A percentile compares a stretch with the other conserved stretches of the same genome.
Conservation (phyloP, 1,139 yeast species). For the Groenewaldozyma sp. region DNA sequence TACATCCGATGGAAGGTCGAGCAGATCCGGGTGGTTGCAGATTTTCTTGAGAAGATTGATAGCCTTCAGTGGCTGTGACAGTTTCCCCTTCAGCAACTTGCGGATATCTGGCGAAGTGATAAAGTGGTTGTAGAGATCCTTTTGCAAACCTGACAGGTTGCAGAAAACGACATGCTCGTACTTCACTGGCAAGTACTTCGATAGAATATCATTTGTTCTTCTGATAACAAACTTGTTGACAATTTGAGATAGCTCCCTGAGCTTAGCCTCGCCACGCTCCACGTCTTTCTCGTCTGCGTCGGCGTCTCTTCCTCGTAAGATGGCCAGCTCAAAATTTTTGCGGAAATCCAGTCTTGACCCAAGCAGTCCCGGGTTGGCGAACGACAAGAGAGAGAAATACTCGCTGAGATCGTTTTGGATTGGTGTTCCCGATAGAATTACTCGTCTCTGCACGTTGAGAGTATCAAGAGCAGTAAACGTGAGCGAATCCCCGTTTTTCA, state of each 20-base stretch:
- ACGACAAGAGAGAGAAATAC: slow-evolving; percentile 80
- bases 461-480: slow-evolving; percentile 85
- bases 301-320: slow-evolving; percentile 82
- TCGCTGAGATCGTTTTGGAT: slow-evolving; percentile 94
- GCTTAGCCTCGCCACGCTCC: slow-evolving; percentile 58
- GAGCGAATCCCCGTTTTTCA: slow-evolving; percentile 88
- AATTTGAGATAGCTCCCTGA: slow-evolving; percentile 58
- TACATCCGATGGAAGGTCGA: slow-evolving; percentile 66
- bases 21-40: slow-evolving; percentile 86
- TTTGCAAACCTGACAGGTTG: slow-evolving; percentile 71
- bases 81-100: slow-evolving; percentile 57
- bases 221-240: slow-evolving; percentile 90
- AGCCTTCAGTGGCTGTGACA: slow-evolving; percentile 82
- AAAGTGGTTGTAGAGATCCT: slow-evolving; percentile 59
- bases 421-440: slow-evolving; percentile 93
- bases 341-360: slow-evolving; percentile 82
- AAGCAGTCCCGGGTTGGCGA: slow-evolving; percentile 89
- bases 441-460: slow-evolving; percentile 76
- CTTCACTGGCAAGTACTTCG: slow-evolving; percentile 89
- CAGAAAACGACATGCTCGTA: slow-evolving; percentile 95
- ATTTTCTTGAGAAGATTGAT: slow-evolving; percentile 81
- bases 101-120: slow-evolving; percentile 74
- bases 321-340: slow-evolving; percentile 72
- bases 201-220: slow-evolving; percentile 87
- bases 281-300: slow-evolving; percentile 79